phyloP scores from a whole-genome alignment of 352 stramenopile genomes.

The Phytophthora cactorum region DNA sequence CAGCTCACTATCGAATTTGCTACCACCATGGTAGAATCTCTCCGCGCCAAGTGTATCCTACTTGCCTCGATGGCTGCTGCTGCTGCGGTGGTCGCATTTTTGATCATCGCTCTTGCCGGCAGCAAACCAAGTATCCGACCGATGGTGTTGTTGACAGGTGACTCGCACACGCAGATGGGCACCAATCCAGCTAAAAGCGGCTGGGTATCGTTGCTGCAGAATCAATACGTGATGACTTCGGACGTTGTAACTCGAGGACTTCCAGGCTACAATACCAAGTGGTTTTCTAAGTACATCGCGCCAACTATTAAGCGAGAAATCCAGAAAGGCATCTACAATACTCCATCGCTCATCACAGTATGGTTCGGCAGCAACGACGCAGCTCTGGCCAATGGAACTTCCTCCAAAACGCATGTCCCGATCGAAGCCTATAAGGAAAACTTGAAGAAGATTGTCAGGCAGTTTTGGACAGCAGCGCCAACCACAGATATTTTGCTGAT shows the following conservation, averaged over 20 bases:
- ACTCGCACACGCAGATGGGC: constrained; percentile 49
- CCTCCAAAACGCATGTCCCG: constrained; percentile 28
- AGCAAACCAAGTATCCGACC: constrained; percentile 19
- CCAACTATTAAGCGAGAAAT: constrained; percentile 27
- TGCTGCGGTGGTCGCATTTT: constrained; percentile 5
- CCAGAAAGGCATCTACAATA: constrained; percentile 5
- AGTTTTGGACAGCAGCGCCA: constrained; percentile 19
- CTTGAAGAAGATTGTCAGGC: constrained; percentile 18
- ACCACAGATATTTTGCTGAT: constrained; percentile 49
- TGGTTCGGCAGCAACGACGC: constrained; percentile 35
- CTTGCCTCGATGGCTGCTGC: constrained; percentile 7
- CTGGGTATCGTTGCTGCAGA: constrained; percentile 40
- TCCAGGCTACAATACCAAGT: constrained; percentile 51
- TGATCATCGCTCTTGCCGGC: constrained; percentile 17
- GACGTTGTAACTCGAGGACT: constrained; percentile 51
- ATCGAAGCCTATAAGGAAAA: constrained; percentile 44
- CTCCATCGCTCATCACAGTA: constrained; percentile 30
- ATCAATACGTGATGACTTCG: constrained; percentile 37
- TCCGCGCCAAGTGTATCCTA: constrained; percentile 8
- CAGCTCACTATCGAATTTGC: constrained; percentile 12
- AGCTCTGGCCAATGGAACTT: constrained; percentile 15
- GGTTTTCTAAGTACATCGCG: constrained; percentile 40
- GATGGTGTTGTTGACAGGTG: constrained; percentile 38
- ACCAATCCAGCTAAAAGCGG: constrained; percentile 28
- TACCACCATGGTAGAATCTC: not conserved